Percentiles rank a stretch among this genome's conserved stretches.
Conservation (phyloP, 164 flowering plant species). For the Buxus sempervirens region DNA sequence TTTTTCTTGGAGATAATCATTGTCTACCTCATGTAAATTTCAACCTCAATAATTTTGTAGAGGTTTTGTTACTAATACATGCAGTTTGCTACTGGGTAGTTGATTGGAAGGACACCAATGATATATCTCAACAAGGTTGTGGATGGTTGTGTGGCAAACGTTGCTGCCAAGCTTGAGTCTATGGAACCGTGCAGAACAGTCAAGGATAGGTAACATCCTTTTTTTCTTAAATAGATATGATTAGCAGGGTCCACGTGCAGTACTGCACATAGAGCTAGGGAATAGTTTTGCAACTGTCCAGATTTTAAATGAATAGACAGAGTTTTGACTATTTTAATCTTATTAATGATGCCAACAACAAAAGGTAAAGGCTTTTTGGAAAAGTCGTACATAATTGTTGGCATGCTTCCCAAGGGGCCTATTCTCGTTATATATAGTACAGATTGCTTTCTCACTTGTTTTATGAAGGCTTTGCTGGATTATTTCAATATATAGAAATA, state of each 20-base stretch:
- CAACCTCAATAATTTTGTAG: neutral
- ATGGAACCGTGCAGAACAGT: slow-evolving; percentile 89
- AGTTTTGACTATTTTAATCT: too few relatives aligned
- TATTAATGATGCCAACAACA: too few relatives aligned
- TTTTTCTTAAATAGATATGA: too few relatives aligned
- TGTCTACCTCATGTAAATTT: neutral
- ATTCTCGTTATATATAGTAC: too few relatives aligned
- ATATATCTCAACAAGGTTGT: slow-evolving; percentile 78
- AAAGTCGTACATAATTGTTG: too few relatives aligned
- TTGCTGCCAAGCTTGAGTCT: slow-evolving; percentile 85
- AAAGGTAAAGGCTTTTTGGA: too few relatives aligned
- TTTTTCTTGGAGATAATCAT: neutral
- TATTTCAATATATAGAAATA: neutral
- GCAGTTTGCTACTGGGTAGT: slow-evolving; percentile 35
- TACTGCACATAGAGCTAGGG: too few relatives aligned
- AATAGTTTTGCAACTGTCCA: too few relatives aligned
- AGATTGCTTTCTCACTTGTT: neutral
- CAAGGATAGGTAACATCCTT: slow-evolving; percentile 64
- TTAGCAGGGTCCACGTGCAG: too few relatives aligned
- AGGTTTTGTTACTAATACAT: slow-evolving; percentile 14
- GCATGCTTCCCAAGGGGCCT: too few relatives aligned
- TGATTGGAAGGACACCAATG: slow-evolving; percentile 87
- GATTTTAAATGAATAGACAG: too few relatives aligned
- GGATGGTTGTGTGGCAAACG: slow-evolving; percentile 65
- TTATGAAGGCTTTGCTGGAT: neutral